These are phyloP conservation scores for Albifimbria verrucaria DNA, from an alignment of 2,329 filamentous ascomycete species.

Conservation along the genomic window DNA sequence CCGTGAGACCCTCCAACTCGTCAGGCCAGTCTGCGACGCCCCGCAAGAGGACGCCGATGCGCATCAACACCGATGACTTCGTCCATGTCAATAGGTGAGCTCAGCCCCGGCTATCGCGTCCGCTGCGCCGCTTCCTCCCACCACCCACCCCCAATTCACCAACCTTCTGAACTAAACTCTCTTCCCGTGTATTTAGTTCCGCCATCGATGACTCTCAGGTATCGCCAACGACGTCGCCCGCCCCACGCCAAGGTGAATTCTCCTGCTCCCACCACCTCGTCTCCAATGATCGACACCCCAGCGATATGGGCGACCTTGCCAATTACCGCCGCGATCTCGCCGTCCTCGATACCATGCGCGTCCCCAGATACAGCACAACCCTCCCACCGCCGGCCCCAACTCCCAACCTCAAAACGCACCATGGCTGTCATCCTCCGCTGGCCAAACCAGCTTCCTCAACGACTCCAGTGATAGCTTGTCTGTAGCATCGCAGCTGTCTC, in stretches of 20 bases:
- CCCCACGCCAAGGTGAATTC: constrained; percentile 33
- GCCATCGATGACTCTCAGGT: constrained; percentile 40
- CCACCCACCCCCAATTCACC: constrained; percentile 2
- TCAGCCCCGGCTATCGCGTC: neutral
- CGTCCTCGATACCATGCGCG: constrained; percentile 60
- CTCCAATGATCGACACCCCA: constrained; percentile 51
- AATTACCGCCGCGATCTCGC: constrained; percentile 72
- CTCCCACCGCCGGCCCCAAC: constrained; percentile 49
- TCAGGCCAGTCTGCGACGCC: constrained; percentile 24
- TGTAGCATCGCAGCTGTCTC: constrained; percentile 63
- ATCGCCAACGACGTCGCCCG: constrained; percentile 46
- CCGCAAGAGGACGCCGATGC: constrained; percentile 20
- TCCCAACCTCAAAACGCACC: constrained; percentile 48
- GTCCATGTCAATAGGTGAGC: constrained; percentile 36
- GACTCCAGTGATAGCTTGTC: constrained; percentile 71
- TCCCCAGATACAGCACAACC: constrained; percentile 54
- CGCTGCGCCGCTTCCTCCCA: neutral
- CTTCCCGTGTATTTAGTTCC: constrained; percentile 18
- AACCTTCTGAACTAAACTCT: constrained; percentile 20
- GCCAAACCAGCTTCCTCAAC: constrained; percentile 65
- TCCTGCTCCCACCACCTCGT: constrained; percentile 28
- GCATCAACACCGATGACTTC: constrained; percentile 39
- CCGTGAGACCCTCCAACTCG: constrained; percentile 48
- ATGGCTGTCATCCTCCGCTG: constrained; percentile 50
- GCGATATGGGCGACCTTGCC: constrained; percentile 62